These are phyloP conservation scores for Fusarium penzigii DNA, from an alignment of 2,329 filamentous ascomycete genomes.

Conservation along the genomic window DNA sequence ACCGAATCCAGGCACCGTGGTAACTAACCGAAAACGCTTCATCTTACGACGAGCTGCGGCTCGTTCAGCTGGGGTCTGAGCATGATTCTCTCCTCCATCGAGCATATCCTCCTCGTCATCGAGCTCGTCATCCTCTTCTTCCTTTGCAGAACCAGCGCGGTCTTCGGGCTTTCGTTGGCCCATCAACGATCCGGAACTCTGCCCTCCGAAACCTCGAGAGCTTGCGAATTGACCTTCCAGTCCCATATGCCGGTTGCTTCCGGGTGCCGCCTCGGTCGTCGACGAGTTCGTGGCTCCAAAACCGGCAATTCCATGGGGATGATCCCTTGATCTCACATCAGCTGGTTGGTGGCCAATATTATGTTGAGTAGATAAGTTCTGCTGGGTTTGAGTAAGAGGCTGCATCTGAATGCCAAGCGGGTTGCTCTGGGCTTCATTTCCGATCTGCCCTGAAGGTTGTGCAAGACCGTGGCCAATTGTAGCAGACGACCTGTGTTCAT, in stretches of 20 bases:
- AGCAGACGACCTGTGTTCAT: conserved; percentile 54
- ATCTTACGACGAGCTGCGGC: conserved; percentile 62
- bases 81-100: conserved; percentile 41
- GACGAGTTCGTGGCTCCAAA: neutral
- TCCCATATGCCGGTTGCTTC: neutral
- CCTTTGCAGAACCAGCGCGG: conserved; percentile 36
- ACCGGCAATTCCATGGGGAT: neutral
- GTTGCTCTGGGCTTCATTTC: conserved; percentile 33
- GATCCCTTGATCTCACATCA: conserved; percentile 3
- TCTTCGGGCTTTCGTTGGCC: conserved; percentile 7
- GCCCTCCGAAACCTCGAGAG: conserved; percentile 32
- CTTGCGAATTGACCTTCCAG: conserved; percentile 1
- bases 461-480: conserved; percentile 48
- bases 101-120: conserved; percentile 60
- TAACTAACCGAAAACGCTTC: conserved; percentile 77
- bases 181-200: conserved; percentile 34
- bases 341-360: neutral
- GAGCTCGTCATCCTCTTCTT: conserved; percentile 47
- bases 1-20: neutral
- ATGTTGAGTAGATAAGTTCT: neutral
- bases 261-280: neutral
- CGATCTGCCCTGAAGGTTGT: conserved; percentile 46
- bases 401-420: conserved; percentile 68
- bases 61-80: conserved; percentile 58
- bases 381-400: conserved; percentile 39